These are phyloP conservation scores for Kluyveromyces siamensis DNA, from an alignment of 805 yeast genomes.

Conservation along the genomic window DNA sequence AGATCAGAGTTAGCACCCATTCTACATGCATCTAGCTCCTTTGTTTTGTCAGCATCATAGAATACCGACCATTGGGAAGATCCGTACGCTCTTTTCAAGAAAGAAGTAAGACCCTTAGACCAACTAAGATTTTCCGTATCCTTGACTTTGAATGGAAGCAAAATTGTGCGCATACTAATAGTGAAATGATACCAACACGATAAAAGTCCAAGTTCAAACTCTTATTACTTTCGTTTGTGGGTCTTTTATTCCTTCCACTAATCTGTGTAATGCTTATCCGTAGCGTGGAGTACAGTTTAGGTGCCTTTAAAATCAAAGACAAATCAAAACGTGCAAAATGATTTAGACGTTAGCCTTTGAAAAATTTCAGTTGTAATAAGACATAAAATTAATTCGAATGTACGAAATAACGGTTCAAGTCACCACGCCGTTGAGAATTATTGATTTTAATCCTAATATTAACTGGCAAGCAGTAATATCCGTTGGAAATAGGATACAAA, in stretches of 20 bases:
- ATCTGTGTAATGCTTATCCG: too few species aligned
- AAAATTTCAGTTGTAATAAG: not conserved
- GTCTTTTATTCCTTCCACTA: too few species aligned
- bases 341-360: not conserved
- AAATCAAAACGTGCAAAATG: constrained; percentile 1
- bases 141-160: constrained; percentile 18
- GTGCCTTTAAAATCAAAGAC: not conserved
- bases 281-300: not conserved
- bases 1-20: constrained; percentile 27
- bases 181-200: not conserved
- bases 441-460: too few species aligned
- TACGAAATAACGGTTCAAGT: not conserved
- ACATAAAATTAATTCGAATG: too few species aligned
- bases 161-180: constrained; percentile 16
- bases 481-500: too few species aligned
- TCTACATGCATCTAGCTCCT: constrained; percentile 22
- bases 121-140: constrained; percentile 26
- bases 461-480: too few species aligned
- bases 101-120: constrained; percentile 23
- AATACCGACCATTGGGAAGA: constrained; percentile 24
- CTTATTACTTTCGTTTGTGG: too few species aligned
- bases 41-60: constrained; percentile 20
- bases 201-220: too few species aligned
- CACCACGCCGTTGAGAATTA: not conserved
- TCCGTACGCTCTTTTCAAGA: constrained; percentile 25